Base-by-base conservation (phyloP, 257 asterid species). In the Scutellaria minor region DNA sequence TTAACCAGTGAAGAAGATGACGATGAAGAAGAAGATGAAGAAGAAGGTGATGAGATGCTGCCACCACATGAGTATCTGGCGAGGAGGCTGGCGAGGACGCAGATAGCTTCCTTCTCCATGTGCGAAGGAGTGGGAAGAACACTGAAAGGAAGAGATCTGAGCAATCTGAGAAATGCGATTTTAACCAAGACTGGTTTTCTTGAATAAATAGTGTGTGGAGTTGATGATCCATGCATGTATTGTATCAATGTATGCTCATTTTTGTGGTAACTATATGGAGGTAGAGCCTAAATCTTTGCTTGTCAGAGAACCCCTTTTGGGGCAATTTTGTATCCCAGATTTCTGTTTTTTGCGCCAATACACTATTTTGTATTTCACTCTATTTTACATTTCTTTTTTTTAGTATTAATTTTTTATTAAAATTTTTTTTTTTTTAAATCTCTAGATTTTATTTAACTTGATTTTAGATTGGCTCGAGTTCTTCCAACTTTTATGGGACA, bases 101-200 rank as follows among this genome's bases (percentile, higher is more conserved):
- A 81, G 47, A 57, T 86, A 6, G 89, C 85, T 63, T 80, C 92
- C 0, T 88, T 44, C 70, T 87, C 96, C 6, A 87, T 90, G 96
- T 83, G 85, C 70, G 96, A 89, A 75, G 96, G 96, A 1, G 72
- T 78, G 68, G 96, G 96, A 22, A 75, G 93, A 18, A 89, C 94
- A 6, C 94, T 89, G 27, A 87, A 87, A 75, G 96, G 96, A 41
- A 87, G 96, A 53, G 94, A 90, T 20, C 85, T 87, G 37, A 83
- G 86, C 75, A 81, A 69, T 22, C 59, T 82, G 31, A 90, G 92
- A 78, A 86, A 87, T 48, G 80, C 86, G 69, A 83, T 87, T 83
- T 79, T 90, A 57, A 76, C 80, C 2, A 83, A 83, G 64, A 90
- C 96, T 27, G 92, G 96, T 27, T 90, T 83, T 74, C 80, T 90